These are phyloP conservation scores for Eucalyptus tenuipes DNA, from an alignment of 345 rosid species.

Conservation along the genomic window DNA sequence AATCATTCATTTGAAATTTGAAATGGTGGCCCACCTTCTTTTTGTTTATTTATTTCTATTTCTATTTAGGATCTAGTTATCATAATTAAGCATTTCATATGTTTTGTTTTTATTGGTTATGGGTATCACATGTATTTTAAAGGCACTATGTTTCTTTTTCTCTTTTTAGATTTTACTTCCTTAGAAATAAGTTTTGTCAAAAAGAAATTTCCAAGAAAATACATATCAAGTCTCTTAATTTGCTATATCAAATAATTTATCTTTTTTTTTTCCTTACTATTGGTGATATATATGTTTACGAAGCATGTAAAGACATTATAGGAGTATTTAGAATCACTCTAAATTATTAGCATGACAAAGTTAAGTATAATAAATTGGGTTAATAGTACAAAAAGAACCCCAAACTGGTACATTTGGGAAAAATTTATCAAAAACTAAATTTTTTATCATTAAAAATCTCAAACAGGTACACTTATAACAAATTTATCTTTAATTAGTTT, in stretches of 20 bases:
- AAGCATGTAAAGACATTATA: not conserved
- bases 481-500: too few species aligned
- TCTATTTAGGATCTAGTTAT: not conserved
- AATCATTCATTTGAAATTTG: not conserved
- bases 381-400: not conserved
- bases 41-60: not conserved
- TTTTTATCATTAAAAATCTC: not conserved
- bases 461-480: rapidly evolving
- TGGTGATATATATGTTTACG: not conserved
- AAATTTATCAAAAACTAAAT: too few species aligned
- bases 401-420: not conserved
- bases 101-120: not conserved
- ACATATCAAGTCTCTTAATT: not conserved
- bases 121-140: not conserved
- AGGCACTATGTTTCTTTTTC: not conserved
- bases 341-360: not conserved
- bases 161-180: not conserved
- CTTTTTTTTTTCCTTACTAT: not conserved
- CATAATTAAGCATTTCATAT: not conserved
- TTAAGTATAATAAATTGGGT: not conserved
- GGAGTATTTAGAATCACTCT: not conserved
- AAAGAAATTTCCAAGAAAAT: not conserved
- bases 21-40: not conserved
- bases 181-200: too few species aligned
- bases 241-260: too few species aligned